A percentile compares a stretch with the other conserved stretches of the same genome.
Evolutionary conservation across 2,329 filamentous ascomycete species (phyloP).

Genomic region (Fusarium gaditjirri): DNA sequence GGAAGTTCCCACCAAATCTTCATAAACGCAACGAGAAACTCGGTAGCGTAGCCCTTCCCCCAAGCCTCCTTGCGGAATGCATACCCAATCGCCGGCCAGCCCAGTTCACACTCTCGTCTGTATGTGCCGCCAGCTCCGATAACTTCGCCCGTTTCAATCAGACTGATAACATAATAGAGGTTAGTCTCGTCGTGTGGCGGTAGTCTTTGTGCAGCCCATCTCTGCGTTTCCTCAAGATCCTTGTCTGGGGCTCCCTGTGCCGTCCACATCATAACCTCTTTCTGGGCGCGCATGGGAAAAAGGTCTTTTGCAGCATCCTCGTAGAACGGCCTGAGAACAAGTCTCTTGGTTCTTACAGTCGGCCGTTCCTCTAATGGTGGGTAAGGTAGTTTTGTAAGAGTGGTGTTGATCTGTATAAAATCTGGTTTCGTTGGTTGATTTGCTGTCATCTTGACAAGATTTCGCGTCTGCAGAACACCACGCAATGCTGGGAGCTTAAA

Average conservation of each 20-base stretch:
- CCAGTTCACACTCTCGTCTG: slow-evolving; percentile 6
- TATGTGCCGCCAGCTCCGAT: background rate
- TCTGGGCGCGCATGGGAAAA: background rate
- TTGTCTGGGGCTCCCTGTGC: slow-evolving; percentile 4
- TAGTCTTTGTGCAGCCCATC: background rate
- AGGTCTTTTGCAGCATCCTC: slow-evolving; percentile 1
- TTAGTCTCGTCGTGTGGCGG: background rate
- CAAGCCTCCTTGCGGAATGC: slow-evolving; percentile 11
- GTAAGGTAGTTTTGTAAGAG: background rate
- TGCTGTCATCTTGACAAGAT: background rate
- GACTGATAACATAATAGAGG: slow-evolving; percentile 5
- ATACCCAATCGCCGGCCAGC: slow-evolving; percentile 16
- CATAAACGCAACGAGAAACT: slow-evolving; percentile 2
- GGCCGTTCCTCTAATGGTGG: background rate
- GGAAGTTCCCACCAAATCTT: slow-evolving; percentile 3
- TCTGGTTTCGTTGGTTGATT: background rate
- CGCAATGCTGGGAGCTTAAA: accelerated
- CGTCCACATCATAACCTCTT: slow-evolving; percentile 20
- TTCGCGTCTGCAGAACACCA: accelerated
- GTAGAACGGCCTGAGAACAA: slow-evolving; percentile 3
- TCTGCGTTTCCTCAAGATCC: background rate
- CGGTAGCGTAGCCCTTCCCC: slow-evolving; percentile 6
- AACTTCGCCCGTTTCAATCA: background rate
- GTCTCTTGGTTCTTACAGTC: background rate
- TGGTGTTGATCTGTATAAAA: background rate